A percentile compares a stretch with the other conserved stretches of the same genome.
Conservation (phyloP, 805 yeast genomes). For the Candida krabiensis region DNA sequence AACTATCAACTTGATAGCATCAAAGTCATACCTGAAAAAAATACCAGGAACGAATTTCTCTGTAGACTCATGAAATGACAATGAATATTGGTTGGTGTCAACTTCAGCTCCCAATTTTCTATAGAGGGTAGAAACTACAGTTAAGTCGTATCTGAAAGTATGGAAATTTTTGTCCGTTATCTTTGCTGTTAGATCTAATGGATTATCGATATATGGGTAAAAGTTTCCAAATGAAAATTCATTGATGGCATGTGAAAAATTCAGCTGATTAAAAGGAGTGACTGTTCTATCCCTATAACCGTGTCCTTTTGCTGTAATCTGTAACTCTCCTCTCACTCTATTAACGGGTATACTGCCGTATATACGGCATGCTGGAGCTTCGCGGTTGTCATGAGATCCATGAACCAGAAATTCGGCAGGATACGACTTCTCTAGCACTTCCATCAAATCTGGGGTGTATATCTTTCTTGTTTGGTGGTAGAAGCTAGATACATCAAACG, state of each 20-base stretch:
- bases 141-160: slow-evolving; percentile 63
- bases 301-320: slow-evolving; percentile 74
- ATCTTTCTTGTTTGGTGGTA: slow-evolving; percentile 45
- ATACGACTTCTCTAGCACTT: slow-evolving; percentile 62
- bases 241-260: slow-evolving; percentile 80
- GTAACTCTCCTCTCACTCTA: slow-evolving; percentile 82
- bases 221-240: slow-evolving; percentile 92
- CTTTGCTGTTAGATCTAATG: slow-evolving; percentile 77
- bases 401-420: slow-evolving; percentile 58
- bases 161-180: slow-evolving; percentile 48
- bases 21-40: slow-evolving; percentile 82
- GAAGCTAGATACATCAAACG: slow-evolving; percentile 53
- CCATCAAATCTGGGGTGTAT: slow-evolving; percentile 63
- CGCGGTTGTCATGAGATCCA: slow-evolving; percentile 46
- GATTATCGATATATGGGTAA: slow-evolving; percentile 82
- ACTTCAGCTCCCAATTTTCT: slow-evolving; percentile 67
- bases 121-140: slow-evolving; percentile 83
- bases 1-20: slow-evolving; percentile 72
- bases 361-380: slow-evolving; percentile 81
- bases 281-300: slow-evolving; percentile 56
- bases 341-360: slow-evolving; percentile 83
- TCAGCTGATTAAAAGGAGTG: slow-evolving; percentile 51
- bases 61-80: slow-evolving; percentile 43
- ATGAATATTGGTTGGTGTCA: slow-evolving; percentile 84
- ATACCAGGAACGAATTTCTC: slow-evolving; percentile 64